Percentiles rank a stretch among this genome's conserved stretches.
phyloP scores from a whole-genome alignment of 176 grass and related monocot genomes.

The Eremochloa ophiuroides region DNA sequence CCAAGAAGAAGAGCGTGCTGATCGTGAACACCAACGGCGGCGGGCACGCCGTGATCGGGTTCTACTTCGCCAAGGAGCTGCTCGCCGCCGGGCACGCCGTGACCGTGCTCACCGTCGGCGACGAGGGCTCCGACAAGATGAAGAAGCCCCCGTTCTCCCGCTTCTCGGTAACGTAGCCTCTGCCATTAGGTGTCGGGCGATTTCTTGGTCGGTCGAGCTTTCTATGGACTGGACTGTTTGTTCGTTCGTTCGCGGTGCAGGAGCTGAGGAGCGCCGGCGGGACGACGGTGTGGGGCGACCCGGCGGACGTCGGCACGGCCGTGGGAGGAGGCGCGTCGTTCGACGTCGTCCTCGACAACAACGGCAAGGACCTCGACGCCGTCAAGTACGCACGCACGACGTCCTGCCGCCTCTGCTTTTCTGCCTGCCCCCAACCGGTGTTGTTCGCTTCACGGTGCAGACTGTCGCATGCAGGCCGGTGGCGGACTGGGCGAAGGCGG shows the following conservation, averaged over 20 bases:
- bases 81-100: slow-evolving; percentile 66
- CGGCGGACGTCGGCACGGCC: slow-evolving; percentile 43
- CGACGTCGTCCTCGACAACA: slow-evolving; percentile 88
- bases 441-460: too few relatives aligned
- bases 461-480: too few relatives aligned
- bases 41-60: slow-evolving; percentile 88
- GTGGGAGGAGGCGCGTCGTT: slow-evolving; percentile 44
- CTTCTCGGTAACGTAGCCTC: slow-evolving; percentile 57
- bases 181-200: background rate
- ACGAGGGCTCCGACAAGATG: slow-evolving; percentile 88
- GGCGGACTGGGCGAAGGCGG: slow-evolving; percentile 77
- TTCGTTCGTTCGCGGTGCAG: slow-evolving; percentile 12
- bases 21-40: slow-evolving; percentile 76
- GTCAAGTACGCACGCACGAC: slow-evolving; percentile 67
- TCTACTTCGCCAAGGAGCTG: slow-evolving; percentile 74
- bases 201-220: background rate
- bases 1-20: slow-evolving; percentile 77
- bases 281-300: slow-evolving; percentile 71
- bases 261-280: slow-evolving; percentile 74
- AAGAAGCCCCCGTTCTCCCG: slow-evolving; percentile 85
- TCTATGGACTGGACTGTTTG: background rate
- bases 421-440: too few relatives aligned
- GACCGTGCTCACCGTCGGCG: slow-evolving; percentile 86
- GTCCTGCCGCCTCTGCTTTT: background rate
- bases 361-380: slow-evolving; percentile 88